Evolutionary conservation across 306 rosid genomes (phyloP), one percentile per base, ranked within the genome.

Genomic region (Myrica gale): DNA sequence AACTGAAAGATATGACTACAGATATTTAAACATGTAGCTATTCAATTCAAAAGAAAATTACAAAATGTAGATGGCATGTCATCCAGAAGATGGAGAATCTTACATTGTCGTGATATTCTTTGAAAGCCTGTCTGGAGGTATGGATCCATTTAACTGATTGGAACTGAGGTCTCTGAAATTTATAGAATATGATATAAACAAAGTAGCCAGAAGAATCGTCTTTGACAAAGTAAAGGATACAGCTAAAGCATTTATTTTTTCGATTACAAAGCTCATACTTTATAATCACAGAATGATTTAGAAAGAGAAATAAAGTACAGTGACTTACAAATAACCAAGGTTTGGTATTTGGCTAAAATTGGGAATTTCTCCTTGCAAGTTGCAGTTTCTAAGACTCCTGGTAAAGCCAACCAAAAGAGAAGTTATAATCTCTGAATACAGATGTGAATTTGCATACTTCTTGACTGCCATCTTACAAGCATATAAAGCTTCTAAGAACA

Each of bases 371-470:
- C 99, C 99, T 78, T 73, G 85, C 83, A 96, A 85, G 74, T 10
- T 83, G 89, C 98, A 96, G 82, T 90, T 92, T 85, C 97, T 85
- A 71, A 96, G 89, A 71, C 97, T 90, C 97, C 99, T 96, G 81
- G 65, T 6, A 82, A 68, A 70, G 74, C 58, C 74, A 83, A 83
- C 39, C 50, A 80, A 72, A 63, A 75, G 66, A 81, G 71, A 74
- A 68, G 65, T 15, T 9, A 19, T 20, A 9, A 57, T 48, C 9
- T 57, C 39, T 57, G 5, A 4, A 21, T 37, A 57, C 26, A 5
- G 17, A 10, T 19, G 1, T 1, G 1, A 44, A 42, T 42, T 11
- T 4, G 26, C 50, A 16, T 41, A 39, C 26, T 66, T 19, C 51
- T 7, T 9, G 70, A 42, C 9, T 66, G 15, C 70, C 70, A 41